These are phyloP conservation scores for Holtermannia corniformis DNA, from an alignment of 768 basidiomycete species.

Conservation along the genomic window DNA sequence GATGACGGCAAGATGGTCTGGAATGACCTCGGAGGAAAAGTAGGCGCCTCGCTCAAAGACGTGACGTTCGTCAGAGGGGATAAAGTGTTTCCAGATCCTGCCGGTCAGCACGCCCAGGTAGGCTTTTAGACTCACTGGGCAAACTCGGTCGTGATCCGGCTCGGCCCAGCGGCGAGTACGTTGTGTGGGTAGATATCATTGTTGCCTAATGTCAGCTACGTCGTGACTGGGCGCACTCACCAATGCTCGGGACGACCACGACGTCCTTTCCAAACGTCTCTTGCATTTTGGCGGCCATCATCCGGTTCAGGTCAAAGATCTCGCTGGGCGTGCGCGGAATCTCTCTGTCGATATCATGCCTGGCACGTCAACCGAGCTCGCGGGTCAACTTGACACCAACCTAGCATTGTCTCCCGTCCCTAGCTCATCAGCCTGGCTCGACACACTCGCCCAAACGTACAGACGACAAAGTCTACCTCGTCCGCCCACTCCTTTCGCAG, in stretches of 20 bases:
- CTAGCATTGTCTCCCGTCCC: constrained; percentile 46
- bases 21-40: constrained; percentile 68
- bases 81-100: constrained; percentile 71
- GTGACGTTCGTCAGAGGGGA: constrained; percentile 67
- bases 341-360: constrained; percentile 75
- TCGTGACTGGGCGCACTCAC: no score
- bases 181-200: constrained; percentile 74
- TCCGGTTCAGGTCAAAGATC: constrained; percentile 64
- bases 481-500: constrained; percentile 68
- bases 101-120: constrained; percentile 17
- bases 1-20: constrained; percentile 63
- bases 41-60: constrained; percentile 84
- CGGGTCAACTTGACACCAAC: constrained; percentile 11
- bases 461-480: constrained; percentile 84
- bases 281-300: constrained; percentile 60
- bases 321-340: constrained; percentile 71
- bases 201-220: constrained; percentile 54
- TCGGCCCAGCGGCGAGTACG: constrained; percentile 42
- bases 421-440: constrained; percentile 1
- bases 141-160: constrained; percentile 49
- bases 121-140: constrained; percentile 56
- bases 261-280: constrained; percentile 60
- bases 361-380: constrained; percentile 53
- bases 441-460: constrained; percentile 29
- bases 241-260: constrained; percentile 69